Evolutionary conservation across 2,329 filamentous ascomycete genomes (phyloP).

Genomic region (Diaporthe humulicola): DNA sequence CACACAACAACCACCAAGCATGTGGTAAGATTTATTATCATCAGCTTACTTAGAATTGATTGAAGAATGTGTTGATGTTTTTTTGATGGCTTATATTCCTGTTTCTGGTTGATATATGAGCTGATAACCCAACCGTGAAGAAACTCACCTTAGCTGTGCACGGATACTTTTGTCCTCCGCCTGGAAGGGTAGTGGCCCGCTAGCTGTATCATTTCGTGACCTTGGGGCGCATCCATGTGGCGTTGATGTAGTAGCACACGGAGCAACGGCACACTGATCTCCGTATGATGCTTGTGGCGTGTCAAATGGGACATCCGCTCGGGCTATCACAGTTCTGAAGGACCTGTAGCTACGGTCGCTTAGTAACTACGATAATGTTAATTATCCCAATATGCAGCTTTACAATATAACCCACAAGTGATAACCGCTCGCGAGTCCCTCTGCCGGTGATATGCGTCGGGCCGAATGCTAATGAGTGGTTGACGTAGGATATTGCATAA

Average conservation of each 20-base stretch:
- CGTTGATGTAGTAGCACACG: neutral
- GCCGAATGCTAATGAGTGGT: neutral
- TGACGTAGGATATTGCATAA: neutral
- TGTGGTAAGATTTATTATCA: too few relatives aligned
- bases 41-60: too few relatives aligned
- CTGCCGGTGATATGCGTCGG: too few relatives aligned
- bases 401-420: rapidly evolving
- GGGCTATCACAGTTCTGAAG: neutral
- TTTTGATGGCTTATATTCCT: too few relatives aligned
- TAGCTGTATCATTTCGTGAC: neutral
- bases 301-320: neutral
- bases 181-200: neutral
- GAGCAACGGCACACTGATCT: neutral
- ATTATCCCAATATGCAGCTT: too few relatives aligned
- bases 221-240: neutral
- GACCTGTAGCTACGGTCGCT: neutral
- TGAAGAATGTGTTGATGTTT: too few relatives aligned
- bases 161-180: too few relatives aligned
- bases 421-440: neutral
- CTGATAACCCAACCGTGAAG: too few relatives aligned
- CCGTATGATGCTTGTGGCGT: neutral
- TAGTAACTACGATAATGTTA: neutral
- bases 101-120: too few relatives aligned
- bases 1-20: too few relatives aligned
- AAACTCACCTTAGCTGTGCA: too few relatives aligned